phyloP scores from a whole-genome alignment of 768 basidiomycete genomes.

The Rhizopogon rudus region DNA sequence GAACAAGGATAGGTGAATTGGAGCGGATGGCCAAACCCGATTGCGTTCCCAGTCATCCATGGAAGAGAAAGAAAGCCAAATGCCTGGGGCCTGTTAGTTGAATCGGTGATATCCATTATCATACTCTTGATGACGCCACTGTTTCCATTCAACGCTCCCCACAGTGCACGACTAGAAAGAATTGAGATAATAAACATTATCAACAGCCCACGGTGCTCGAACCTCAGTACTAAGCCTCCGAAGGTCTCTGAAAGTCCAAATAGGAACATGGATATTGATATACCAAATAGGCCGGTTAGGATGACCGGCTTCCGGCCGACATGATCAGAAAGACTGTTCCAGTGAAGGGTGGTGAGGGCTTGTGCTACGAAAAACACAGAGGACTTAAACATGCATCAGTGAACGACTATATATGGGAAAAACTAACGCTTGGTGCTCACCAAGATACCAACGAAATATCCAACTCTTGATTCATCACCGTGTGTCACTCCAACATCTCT shows the following conservation, averaged over 20 bases:
- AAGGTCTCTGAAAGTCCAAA: slow-evolving; percentile 57
- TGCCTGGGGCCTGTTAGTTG: slow-evolving; percentile 21
- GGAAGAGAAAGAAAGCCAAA: slow-evolving; percentile 55
- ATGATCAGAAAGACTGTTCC: slow-evolving; percentile 51
- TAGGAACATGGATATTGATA: slow-evolving; percentile 41
- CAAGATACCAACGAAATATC: slow-evolving; percentile 45
- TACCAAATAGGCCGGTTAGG: slow-evolving; percentile 43
- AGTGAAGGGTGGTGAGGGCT: slow-evolving; percentile 51
- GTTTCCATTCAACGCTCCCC: slow-evolving; percentile 46
- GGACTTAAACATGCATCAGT: slow-evolving; percentile 29
- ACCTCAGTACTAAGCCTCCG: slow-evolving; percentile 47
- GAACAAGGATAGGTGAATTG: background rate
- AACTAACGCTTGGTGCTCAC: slow-evolving; percentile 21
- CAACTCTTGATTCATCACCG: slow-evolving; percentile 42
- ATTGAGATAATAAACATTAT: background rate
- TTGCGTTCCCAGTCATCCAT: slow-evolving; percentile 33
- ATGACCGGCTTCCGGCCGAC: slow-evolving; percentile 53
- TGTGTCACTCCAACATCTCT: slow-evolving; percentile 31
- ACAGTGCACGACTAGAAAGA: slow-evolving; percentile 29
- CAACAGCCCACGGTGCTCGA: background rate
- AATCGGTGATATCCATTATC: slow-evolving; percentile 32
- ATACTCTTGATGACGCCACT: slow-evolving; percentile 37
- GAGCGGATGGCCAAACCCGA: slow-evolving; percentile 26
- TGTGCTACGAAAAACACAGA: slow-evolving; percentile 53
- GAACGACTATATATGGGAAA: background rate